Conservation (phyloP, 1,284 basidiomycete species). For the Pholiota adiposa region DNA sequence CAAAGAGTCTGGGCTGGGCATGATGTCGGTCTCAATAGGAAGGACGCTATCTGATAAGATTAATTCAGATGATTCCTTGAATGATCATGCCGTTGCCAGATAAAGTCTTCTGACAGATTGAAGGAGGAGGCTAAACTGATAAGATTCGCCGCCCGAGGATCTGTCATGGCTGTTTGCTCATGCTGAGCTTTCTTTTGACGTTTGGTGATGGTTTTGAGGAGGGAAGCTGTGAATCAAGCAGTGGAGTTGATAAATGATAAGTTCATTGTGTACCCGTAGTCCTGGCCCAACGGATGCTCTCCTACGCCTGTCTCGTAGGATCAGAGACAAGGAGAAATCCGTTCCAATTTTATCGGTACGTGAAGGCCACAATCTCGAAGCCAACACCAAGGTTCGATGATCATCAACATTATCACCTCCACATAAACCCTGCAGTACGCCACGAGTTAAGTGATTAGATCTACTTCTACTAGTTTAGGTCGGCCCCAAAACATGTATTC, state of each 20-base stretch:
- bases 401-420: neutral
- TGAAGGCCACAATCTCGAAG: too few species aligned
- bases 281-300: neutral
- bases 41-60: neutral
- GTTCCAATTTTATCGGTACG: too few species aligned
- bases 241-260: neutral
- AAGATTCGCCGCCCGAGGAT: neutral
- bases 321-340: too few species aligned
- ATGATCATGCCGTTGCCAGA: neutral
- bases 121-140: neutral
- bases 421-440: neutral
- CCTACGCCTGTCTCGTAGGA: too few species aligned
- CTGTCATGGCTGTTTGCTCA: neutral
- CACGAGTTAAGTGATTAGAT: neutral
- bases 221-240: neutral
- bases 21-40: neutral
- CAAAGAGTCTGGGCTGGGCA: neutral
- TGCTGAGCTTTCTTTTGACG: neutral
- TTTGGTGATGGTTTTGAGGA: neutral
- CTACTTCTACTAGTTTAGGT: neutral
- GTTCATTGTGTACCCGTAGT: neutral
- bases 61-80: neutral
- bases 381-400: neutral
- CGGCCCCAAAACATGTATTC: neutral
- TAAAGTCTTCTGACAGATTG: neutral